Evolutionary conservation across 106 monocot genomes (phyloP), one percentile per base, ranked within the genome.

Genomic region (Xerophyta viscosa): DNA sequence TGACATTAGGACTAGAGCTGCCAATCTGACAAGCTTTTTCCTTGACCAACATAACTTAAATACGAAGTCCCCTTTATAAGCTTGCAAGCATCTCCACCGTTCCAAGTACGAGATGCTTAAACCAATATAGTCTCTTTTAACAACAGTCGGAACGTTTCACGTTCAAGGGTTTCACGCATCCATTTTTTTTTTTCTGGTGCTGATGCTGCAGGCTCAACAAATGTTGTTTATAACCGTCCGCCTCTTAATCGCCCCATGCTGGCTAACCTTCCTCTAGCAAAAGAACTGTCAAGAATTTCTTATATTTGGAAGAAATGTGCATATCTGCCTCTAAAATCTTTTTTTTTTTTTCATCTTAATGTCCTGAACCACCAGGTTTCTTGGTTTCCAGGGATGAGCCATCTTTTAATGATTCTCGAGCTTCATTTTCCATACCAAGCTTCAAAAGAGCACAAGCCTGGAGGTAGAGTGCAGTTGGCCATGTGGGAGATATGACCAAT

Each of bases 391-490:
- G 47, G 8, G 48, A 64, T 6, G 78, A 94, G 0, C 88, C 93
- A 46, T 94, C 93, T 65, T 81, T 94, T 1, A 94, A 55, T 39
- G 80, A 77, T 68, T 88, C 93, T 37, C 66, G 72, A 53, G 84
- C 88, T 70, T 94, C 84, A 61, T 58, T 78, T 53, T 94, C 88
- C 77, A 77, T 81, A 45, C 81, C 84, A 8, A 78, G 78, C 0
- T 79, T 64, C 21, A 63, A 70, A 42, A 94, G 77, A 2, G 88
- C 77, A 15, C 88, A 77, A 37, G 93, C 88, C 58, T 94, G 93
- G 33, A 94, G 88, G 59, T 94, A 94, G 37, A 72, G 76, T 17
- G 93, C 93, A 6, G 88, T 88, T 24, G 93, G 63, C 88, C 88
- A 94, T 43, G 83, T 70, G 25, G 93, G 88, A 41, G 83, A 81